Base-by-base conservation (phyloP, 2,329 filamentous ascomycete species). In the Gnomoniopsis sp. region DNA sequence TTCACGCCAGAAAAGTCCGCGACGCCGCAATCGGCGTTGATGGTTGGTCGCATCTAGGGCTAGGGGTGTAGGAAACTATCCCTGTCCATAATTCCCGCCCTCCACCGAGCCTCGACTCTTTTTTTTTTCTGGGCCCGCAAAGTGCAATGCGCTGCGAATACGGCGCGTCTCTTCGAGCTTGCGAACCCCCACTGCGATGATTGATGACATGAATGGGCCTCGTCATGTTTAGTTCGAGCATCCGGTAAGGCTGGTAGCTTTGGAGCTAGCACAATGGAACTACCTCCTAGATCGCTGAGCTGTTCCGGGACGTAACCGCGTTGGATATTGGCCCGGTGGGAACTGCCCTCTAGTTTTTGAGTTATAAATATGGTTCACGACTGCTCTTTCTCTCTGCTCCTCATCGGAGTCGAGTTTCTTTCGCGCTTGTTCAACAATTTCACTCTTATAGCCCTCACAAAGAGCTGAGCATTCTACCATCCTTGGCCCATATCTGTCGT, bases 301-400 rank as follows among this genome's bases (percentile, higher is more conserved):
- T 23, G 44, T 21, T n/a, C 15, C 41, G 8, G n/a, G 15, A 10
- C 41, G 19, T 19, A 10, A 10, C 8, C 41, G n/a, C n/a, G 15
- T 30, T 30, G 26, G 26, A 30, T 30, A 30, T 30, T 30, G 17
- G 3, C 36, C 12, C 12, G 36, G 17, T 38, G 36, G 36, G 36
- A n/a, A 38, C n/a, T 14, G 33, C 26, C 19, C n/a, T 51, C 3
- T 14, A n/a, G 36, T 34, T 23, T 30, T 15, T 22, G 10, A n/a
- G n/a, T 44, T 50, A 58, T 61, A 55, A 61, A 33, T 54, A 50
- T 50, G 21, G 15, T 50, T 49, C 51, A 26, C 30, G n/a, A 41
- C 52, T 55, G 47, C 22, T 51, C 53, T 49, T 38, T 38, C 26
- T 55, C 51, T 53, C 22, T 34, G 26, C 23, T 36, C 46, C 36